phyloP scores from a whole-genome alignment of 768 basidiomycete species.

The Candolleomyces aberdarensis region DNA sequence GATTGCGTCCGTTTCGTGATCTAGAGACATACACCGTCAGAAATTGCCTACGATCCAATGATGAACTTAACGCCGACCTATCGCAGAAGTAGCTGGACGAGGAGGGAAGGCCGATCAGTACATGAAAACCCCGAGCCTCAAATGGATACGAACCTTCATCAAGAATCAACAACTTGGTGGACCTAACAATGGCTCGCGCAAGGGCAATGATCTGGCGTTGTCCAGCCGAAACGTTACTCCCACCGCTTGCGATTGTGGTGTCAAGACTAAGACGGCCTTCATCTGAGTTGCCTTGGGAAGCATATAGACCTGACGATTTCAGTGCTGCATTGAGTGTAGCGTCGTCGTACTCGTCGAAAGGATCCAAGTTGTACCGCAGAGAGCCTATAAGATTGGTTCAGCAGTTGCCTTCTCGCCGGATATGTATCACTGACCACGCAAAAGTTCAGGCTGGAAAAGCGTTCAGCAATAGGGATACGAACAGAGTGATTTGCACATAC shows the following conservation, averaged over 20 bases:
- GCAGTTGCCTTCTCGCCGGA: background rate
- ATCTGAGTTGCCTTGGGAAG: conserved; percentile 39
- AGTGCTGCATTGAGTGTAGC: conserved; percentile 35
- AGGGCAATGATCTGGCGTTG: conserved; percentile 71
- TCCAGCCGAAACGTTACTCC: conserved; percentile 72
- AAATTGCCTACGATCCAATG: background rate
- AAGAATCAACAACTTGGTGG: conserved; percentile 57
- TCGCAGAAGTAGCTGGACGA: conserved; percentile 38
- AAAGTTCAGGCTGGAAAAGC: conserved; percentile 36
- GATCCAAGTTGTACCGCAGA: conserved; percentile 65
- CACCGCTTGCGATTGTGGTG: conserved; percentile 46
- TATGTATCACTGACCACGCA: conserved; percentile 33
- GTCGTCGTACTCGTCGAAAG: conserved; percentile 59
- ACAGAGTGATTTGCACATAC: conserved; percentile 39
- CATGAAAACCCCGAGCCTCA: conserved; percentile 51
- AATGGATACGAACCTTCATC: conserved; percentile 51
- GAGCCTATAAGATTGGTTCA: conserved; percentile 34
- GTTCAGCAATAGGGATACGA: conserved; percentile 35
- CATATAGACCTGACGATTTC: conserved; percentile 37
- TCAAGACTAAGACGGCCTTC: conserved; percentile 49
- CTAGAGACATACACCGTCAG: conserved; percentile 18
- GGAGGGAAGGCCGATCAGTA: too few species aligned
- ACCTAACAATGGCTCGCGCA: conserved; percentile 58
- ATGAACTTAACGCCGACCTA: conserved; percentile 32
- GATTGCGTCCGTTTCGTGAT: conserved; percentile 62